Evolutionary conservation across 1,284 basidiomycete species (phyloP).

Genomic region (Puccinia hordei): DNA sequence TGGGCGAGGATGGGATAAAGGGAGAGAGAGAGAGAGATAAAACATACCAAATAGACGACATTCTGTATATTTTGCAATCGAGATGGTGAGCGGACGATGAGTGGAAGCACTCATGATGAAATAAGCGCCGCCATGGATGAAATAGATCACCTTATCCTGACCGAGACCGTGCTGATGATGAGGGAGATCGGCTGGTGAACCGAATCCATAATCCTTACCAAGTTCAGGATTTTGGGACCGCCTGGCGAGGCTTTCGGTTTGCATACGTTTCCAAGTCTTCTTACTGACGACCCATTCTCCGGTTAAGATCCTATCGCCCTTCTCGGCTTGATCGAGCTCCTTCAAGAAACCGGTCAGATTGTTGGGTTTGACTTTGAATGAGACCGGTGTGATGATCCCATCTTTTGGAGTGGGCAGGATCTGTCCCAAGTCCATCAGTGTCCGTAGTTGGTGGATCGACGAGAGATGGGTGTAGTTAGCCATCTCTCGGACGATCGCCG

Average conservation of each 20-base stretch:
- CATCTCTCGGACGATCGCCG: conserved; percentile 80
- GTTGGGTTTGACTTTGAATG: conserved; percentile 77
- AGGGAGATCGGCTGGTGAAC: neutral
- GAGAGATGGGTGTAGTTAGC: conserved; percentile 80
- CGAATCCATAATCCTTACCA: neutral
- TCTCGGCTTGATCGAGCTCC: conserved; percentile 72
- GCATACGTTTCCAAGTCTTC: conserved; percentile 82
- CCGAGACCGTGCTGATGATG: conserved; percentile 35
- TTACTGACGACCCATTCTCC: conserved; percentile 97
- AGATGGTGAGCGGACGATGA: conserved; percentile 87
- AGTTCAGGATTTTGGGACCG: conserved; percentile 51
- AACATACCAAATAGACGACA: conserved; percentile 79
- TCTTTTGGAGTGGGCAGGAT: conserved; percentile 87
- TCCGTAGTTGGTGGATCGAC: conserved; percentile 67
- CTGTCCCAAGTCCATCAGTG: conserved; percentile 56
- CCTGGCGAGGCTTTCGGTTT: conserved; percentile 70
- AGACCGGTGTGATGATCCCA: conserved; percentile 91
- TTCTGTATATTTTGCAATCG: conserved; percentile 84
- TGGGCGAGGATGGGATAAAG: neutral
- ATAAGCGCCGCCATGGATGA: conserved; percentile 94
- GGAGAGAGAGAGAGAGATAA: neutral
- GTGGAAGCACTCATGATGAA: conserved; percentile 92
- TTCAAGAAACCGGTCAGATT: conserved; percentile 75
- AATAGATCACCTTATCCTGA: conserved; percentile 72
- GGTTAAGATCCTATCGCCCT: conserved; percentile 74